Percentiles rank a stretch among this genome's conserved stretches.
Evolutionary conservation across 2,329 filamentous ascomycete species (phyloP).

Genomic region (Alternaria sp.): DNA sequence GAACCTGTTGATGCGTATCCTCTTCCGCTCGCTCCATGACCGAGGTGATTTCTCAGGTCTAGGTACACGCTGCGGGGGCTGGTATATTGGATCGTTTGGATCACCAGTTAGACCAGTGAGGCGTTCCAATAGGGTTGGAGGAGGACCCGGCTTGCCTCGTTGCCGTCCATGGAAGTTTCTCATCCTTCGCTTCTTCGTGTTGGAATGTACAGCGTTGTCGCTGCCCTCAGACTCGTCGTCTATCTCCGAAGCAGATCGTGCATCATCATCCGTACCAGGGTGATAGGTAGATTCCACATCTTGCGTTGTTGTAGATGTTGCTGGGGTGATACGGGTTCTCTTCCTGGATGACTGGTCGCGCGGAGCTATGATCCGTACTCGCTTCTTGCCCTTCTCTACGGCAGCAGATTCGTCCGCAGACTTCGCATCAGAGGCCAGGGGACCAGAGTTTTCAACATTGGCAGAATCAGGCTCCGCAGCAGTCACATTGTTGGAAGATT

Average conservation of each 20-base stretch:
- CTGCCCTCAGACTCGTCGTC: constrained; percentile 17
- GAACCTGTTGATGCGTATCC: constrained; percentile 15
- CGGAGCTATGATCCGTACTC: constrained; percentile 29
- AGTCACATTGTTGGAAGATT: background rate
- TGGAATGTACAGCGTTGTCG: background rate
- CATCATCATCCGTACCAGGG: constrained; percentile 21
- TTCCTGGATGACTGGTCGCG: constrained; percentile 20
- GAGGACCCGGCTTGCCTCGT: constrained; percentile 13
- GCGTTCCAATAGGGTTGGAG: constrained; percentile 44
- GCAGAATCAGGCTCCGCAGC: background rate
- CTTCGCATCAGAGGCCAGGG: background rate
- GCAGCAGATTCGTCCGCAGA: background rate
- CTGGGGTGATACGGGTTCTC: constrained; percentile 11
- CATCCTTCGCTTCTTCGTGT: constrained; percentile 15
- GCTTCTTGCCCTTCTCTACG: constrained; percentile 26
- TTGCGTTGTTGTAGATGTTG: background rate
- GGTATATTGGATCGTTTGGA: constrained; percentile 38
- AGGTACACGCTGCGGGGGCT: constrained; percentile 20
- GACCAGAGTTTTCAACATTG: background rate
- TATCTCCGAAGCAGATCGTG: constrained; percentile 15
- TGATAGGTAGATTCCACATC: constrained; percentile 3
- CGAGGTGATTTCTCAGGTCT: background rate
- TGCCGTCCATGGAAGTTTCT: constrained; percentile 11
- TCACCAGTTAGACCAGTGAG: constrained; percentile 47
- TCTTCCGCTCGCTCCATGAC: constrained; percentile 28